These are phyloP conservation scores for Eucalyptus marginata DNA, from an alignment of 345 rosid species.

Conservation along the genomic window DNA sequence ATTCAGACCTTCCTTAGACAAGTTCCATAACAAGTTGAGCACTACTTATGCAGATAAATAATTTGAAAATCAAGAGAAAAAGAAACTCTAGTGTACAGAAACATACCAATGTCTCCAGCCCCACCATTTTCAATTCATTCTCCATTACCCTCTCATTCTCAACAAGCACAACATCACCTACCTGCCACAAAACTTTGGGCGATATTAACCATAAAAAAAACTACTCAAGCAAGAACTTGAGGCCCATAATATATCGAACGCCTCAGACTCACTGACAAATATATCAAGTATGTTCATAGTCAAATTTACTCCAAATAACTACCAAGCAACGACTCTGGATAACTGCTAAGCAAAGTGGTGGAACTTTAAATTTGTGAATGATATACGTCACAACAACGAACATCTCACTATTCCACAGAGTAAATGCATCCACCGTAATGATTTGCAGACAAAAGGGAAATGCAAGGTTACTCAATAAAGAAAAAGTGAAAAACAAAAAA, in stretches of 20 bases:
- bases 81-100: not conserved
- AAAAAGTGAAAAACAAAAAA: not conserved
- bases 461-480: not conserved
- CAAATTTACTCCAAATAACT: not conserved
- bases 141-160: slow-evolving; percentile 52
- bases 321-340: not conserved
- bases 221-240: not conserved
- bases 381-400: not conserved
- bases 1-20: not conserved
- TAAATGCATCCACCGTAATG: fast-evolving
- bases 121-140: slow-evolving; percentile 47
- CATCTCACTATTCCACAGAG: not conserved
- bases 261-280: not conserved
- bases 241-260: not conserved
- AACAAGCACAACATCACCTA: slow-evolving; percentile 86
- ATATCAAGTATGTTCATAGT: not conserved
- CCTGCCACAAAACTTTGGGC: slow-evolving; percentile 12
- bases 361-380: not conserved
- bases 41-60: not conserved
- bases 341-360: not conserved
- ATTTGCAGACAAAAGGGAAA: not conserved
- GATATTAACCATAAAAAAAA: not conserved
- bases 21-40: not conserved
- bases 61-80: not conserved
- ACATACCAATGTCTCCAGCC: slow-evolving; percentile 81